Base-by-base conservation (phyloP, 2,329 filamentous ascomycete genomes). In the Furcasterigmium furcatum region DNA sequence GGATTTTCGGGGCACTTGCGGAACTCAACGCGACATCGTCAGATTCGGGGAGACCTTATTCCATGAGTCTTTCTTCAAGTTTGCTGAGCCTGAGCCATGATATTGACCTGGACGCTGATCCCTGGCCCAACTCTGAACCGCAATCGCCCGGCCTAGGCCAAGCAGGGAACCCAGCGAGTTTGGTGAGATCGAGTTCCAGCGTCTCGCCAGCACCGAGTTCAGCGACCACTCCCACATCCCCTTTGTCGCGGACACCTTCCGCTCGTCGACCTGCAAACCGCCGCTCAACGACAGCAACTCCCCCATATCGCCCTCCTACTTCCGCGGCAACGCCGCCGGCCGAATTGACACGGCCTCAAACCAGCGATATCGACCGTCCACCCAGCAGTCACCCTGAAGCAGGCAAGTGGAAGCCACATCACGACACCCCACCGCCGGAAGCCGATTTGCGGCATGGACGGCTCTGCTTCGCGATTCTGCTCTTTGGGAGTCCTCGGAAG, bases 371-470 rank as follows among this genome's bases (percentile, higher is more conserved):
- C 34, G 34, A 18, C n/a, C 16, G 16, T 9, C n/a, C 34, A 20
- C 9, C 34, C n/a, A 16, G n/a, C 6, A 18, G 34, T 8, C 16
- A 4, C 9, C 4, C 16, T 6, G 34, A 36, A 18, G n/a, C 74
- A 12, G 78, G 66, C 32, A 82, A 82, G 58, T 82, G 79, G 79
- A 64, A 69, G 40, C 79, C 79, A 2, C 65, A 71, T 47, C 76
- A 80, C 54, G 78, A 75, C 75, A 6, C 63, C 64, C 38, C 71
- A 71, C 27, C 78, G 14, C 30, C 16, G 5, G 41, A 36, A 12
- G 41, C 82, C 60, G 79, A 82, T 53, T 68, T 80, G 61, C 64
- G 80, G 22, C 82, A 82, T 48, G 79, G 79, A 43, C 79, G 77
- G 59, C 67, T 80, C 9, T 82, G 79, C 61, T 80, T 80, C 59